These are phyloP conservation scores for Davidsoniella neocaledoniae DNA, from an alignment of 2,329 filamentous ascomycete genomes.

Conservation along the genomic window DNA sequence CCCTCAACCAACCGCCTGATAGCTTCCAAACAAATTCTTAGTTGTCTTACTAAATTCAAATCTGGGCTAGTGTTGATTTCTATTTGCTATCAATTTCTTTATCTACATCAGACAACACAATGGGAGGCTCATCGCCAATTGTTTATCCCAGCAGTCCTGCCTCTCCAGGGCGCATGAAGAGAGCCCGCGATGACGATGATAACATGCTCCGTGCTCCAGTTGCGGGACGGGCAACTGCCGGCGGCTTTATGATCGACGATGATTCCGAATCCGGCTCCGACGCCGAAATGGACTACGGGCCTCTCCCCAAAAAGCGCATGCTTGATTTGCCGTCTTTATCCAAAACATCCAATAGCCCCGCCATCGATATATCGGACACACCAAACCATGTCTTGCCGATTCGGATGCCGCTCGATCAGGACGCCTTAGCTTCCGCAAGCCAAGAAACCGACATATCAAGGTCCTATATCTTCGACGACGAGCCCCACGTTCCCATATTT, in stretches of 20 bases:
- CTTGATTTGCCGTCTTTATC: background rate
- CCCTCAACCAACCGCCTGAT: no score
- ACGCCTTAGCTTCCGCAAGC: background rate
- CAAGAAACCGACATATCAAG: background rate
- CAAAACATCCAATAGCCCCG: background rate
- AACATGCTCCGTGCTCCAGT: background rate
- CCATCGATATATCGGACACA: background rate
- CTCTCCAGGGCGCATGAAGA: conserved; percentile 9
- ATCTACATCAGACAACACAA: background rate
- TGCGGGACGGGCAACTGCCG: background rate
- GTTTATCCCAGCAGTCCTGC: conserved; percentile 13
- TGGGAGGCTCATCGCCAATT: conserved; percentile 12
- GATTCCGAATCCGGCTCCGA: conserved; percentile 11
- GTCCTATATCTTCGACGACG: background rate
- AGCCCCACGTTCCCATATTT: conserved; percentile 3
- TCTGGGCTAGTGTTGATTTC: background rate
- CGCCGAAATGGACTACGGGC: background rate
- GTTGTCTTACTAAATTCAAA: background rate
- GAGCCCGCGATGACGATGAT: conserved; percentile 11
- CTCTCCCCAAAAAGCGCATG: conserved; percentile 10
- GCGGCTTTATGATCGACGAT: conserved; percentile 13
- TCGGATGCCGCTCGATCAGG: background rate
- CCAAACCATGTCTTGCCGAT: background rate
- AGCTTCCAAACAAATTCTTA: background rate
- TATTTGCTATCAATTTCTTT: background rate